phyloP scores from a whole-genome alignment of 2,329 filamentous ascomycete genomes.

The Fusarium marasasianum region DNA sequence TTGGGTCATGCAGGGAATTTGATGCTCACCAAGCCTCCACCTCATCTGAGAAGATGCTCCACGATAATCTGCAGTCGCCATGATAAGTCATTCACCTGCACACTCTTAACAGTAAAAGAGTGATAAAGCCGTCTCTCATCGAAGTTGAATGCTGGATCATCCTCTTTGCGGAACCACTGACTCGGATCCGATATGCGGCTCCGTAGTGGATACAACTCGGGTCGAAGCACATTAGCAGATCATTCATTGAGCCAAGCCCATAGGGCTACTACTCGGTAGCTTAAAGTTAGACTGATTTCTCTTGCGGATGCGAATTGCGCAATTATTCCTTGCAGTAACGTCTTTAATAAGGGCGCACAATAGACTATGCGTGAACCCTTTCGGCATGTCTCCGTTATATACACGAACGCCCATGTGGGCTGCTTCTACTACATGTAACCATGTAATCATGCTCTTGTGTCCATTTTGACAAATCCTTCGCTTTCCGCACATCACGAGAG shows the following conservation, averaged over 20 bases:
- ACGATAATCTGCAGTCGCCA: neutral
- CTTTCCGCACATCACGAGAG: neutral
- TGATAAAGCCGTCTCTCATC: neutral
- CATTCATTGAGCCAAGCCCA: neutral
- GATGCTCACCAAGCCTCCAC: neutral
- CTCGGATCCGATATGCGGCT: slow-evolving; percentile 16
- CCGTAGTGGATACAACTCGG: slow-evolving; percentile 8
- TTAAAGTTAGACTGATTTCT: neutral
- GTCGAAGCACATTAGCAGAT: neutral
- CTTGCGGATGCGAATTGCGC: neutral
- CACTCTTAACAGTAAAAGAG: fast-evolving
- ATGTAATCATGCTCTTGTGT: fast-evolving
- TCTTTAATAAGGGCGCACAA: neutral
- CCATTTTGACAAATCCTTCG: neutral
- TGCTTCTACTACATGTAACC: neutral
- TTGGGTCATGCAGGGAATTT: neutral
- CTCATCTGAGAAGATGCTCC: neutral
- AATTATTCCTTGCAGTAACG: neutral
- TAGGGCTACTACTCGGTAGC: neutral
- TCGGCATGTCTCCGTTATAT: neutral
- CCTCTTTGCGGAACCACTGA: neutral
- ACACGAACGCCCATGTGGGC: neutral
- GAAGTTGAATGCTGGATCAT: neutral
- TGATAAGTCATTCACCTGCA: neutral
- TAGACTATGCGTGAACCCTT: neutral